phyloP scores from a whole-genome alignment of 1,284 basidiomycete genomes.

The Ganoderma meredithae region DNA sequence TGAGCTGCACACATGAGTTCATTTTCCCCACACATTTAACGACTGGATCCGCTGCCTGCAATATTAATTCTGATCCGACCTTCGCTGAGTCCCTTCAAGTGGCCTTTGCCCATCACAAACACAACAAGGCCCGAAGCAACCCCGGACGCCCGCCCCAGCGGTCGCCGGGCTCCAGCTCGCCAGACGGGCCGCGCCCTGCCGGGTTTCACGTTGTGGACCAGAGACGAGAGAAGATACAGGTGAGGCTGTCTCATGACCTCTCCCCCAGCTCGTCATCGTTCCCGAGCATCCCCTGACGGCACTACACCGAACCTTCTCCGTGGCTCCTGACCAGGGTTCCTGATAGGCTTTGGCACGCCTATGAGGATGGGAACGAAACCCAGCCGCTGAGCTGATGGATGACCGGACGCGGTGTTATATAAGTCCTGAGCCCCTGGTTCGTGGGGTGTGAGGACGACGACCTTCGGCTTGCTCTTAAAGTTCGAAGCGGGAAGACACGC shows the following conservation, averaged over 20 bases:
- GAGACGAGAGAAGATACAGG: neutral
- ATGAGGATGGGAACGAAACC: neutral
- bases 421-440: neutral
- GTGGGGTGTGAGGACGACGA: neutral
- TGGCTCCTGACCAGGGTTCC: slow-evolving; percentile 39
- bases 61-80: neutral
- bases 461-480: neutral
- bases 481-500: neutral
- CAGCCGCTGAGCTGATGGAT: neutral
- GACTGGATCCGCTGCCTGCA: neutral
- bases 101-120: neutral
- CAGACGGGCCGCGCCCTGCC: slow-evolving; percentile 1
- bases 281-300: slow-evolving; percentile 8
- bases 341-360: slow-evolving; percentile 55
- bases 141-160: neutral
- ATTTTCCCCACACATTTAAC: neutral
- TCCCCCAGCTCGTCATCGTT: neutral
- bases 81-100: neutral
- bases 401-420: neutral
- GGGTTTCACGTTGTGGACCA: neutral
- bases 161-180: neutral
- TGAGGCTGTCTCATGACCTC: slow-evolving; percentile 8
- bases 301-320: slow-evolving; percentile 8
- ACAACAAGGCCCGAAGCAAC: neutral
- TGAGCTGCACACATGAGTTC: neutral